phyloP scores from a whole-genome alignment of 768 basidiomycete genomes.

The Leccinellum albellum region DNA sequence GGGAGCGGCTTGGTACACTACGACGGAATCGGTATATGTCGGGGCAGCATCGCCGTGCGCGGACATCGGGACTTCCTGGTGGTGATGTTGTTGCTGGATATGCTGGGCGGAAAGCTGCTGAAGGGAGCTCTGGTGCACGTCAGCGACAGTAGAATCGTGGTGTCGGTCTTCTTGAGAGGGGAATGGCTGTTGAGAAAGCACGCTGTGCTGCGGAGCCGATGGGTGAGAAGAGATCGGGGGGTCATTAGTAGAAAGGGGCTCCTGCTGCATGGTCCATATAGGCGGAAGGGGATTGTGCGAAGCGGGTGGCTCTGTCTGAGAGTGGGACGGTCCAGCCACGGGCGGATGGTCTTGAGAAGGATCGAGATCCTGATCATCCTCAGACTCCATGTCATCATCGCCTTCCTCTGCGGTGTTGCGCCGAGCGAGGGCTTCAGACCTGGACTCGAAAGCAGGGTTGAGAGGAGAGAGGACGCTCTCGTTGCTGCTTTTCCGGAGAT shows the following conservation, averaged over 20 bases:
- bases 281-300: conserved; percentile 31
- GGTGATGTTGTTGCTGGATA: conserved; percentile 22
- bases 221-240: conserved; percentile 33
- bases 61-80: conserved; percentile 24
- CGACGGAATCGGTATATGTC: conserved; percentile 26
- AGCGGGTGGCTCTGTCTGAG: conserved; percentile 22
- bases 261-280: conserved; percentile 33
- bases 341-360: conserved; percentile 23
- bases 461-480: conserved; percentile 36
- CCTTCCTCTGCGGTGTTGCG: conserved; percentile 30
- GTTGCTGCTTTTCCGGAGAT: conserved; percentile 37
- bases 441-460: conserved; percentile 37
- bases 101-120: conserved; percentile 30
- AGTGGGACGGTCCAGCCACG: conserved; percentile 28
- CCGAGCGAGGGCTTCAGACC: conserved; percentile 27
- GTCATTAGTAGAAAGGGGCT: conserved; percentile 23
- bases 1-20: conserved; percentile 33
- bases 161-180: conserved; percentile 25
- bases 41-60: conserved; percentile 21
- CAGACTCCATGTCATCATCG: conserved; percentile 36
- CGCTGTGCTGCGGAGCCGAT: conserved; percentile 24
- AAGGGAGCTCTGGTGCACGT: conserved; percentile 28
- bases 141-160: conserved; percentile 22
- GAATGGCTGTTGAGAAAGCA: conserved; percentile 31
- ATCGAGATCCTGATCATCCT: conserved; percentile 32